phyloP scores from a whole-genome alignment of 495 filamentous ascomycete genomes.

The Physcia stellaris region DNA sequence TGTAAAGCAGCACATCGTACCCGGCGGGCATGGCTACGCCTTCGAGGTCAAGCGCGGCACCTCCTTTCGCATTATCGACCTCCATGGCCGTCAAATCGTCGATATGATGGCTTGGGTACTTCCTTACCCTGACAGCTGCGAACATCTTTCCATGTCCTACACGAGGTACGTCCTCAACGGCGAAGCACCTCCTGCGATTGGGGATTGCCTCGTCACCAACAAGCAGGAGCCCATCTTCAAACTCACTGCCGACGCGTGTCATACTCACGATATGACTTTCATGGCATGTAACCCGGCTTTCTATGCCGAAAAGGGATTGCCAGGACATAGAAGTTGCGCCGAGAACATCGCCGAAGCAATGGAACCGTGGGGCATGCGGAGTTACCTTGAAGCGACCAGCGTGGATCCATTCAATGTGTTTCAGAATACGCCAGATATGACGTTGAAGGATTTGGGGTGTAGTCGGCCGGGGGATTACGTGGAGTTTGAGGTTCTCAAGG shows the following conservation, averaged over 20 bases:
- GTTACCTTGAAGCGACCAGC: slow-evolving; percentile 17
- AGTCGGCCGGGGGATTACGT: slow-evolving; percentile 25
- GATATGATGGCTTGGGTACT: slow-evolving; percentile 25
- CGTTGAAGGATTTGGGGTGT: slow-evolving; percentile 20
- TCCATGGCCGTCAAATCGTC: slow-evolving; percentile 26
- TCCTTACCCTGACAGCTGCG: slow-evolving; percentile 8
- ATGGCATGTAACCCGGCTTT: slow-evolving; percentile 26
- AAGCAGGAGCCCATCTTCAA: slow-evolving; percentile 18
- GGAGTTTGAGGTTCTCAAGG: slow-evolving; percentile 24
- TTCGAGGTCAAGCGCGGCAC: slow-evolving; percentile 18
- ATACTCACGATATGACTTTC: slow-evolving; percentile 28
- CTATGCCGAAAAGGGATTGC: slow-evolving; percentile 19
- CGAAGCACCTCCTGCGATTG: slow-evolving; percentile 17
- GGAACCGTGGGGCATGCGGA: slow-evolving; percentile 17
- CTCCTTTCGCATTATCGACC: slow-evolving; percentile 25
- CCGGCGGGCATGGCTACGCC: slow-evolving; percentile 16
- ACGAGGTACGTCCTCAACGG: slow-evolving; percentile 24
- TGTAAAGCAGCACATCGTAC: slow-evolving; percentile 8
- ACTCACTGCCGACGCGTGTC: slow-evolving; percentile 19
- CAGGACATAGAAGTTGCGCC: slow-evolving; percentile 22
- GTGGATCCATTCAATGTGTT: slow-evolving; percentile 25
- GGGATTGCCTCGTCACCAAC: slow-evolving; percentile 24
- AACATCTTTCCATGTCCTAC: slow-evolving; percentile 26
- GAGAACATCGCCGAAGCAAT: slow-evolving; percentile 24
- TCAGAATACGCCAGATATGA: slow-evolving; percentile 27